Evolutionary conservation across 371 early-diverging fungal species (phyloP).

Genomic region (Actinomortierella ambigua): DNA sequence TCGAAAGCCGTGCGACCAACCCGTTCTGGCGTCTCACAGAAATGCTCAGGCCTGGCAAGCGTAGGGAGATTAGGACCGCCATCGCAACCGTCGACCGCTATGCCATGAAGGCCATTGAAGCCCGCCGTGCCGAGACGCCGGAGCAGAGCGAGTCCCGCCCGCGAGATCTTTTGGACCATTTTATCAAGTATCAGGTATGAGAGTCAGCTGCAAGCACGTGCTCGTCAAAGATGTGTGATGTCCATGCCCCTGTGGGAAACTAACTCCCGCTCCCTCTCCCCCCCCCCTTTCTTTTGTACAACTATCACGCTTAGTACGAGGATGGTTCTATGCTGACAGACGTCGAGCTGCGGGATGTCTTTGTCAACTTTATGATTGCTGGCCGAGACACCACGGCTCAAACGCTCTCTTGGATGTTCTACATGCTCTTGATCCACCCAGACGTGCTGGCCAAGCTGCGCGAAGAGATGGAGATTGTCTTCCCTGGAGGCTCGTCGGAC

Average conservation of each 20-base stretch:
- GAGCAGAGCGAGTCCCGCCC: constrained; percentile 15
- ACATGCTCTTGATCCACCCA: constrained; percentile 30
- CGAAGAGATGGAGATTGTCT: constrained; percentile 22
- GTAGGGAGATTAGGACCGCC: neutral
- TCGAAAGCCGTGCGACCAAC: neutral
- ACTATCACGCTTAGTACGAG: constrained; percentile 2
- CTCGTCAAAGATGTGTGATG: too few species aligned
- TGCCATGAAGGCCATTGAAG: constrained; percentile 18
- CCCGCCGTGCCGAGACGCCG: constrained; percentile 18
- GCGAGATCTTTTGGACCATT: constrained; percentile 34
- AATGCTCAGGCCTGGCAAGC: neutral
- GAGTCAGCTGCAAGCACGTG: too few species aligned
- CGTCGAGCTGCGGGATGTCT: constrained; percentile 29
- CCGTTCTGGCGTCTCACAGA: neutral
- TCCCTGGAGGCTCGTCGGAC: constrained; percentile 14
- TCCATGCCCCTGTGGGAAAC: too few species aligned
- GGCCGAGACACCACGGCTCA: neutral
- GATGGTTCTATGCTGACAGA: constrained; percentile 28
- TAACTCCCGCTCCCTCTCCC: too few species aligned
- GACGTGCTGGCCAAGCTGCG: constrained; percentile 21
- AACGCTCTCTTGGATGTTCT: constrained; percentile 14
- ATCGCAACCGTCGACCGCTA: constrained; percentile 9
- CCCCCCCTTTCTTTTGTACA: too few species aligned
- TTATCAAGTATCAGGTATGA: constrained; percentile 14
- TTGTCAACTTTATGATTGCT: constrained; percentile 43